phyloP scores from a whole-genome alignment of 176 grass and related monocot genomes.

The Secale cereale region DNA sequence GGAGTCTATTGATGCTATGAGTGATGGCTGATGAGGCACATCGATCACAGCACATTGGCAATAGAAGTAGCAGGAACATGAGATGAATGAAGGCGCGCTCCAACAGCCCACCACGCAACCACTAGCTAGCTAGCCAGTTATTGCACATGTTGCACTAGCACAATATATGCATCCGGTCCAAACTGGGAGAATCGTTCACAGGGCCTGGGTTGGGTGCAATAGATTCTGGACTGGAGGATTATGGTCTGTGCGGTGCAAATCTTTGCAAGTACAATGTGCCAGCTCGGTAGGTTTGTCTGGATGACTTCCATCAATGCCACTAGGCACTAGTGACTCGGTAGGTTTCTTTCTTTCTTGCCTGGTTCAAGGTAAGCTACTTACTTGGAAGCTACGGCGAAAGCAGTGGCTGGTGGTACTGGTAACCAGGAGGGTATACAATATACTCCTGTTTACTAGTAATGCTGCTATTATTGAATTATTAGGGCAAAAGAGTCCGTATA shows the following conservation, averaged over 20 bases:
- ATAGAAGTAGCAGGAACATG: constrained; percentile 10
- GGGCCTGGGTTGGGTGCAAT: not conserved
- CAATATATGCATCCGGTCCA: not conserved
- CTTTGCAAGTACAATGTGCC: constrained; percentile 29
- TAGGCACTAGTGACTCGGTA: too few relatives aligned
- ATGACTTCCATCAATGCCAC: constrained; percentile 26
- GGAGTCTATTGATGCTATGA: not conserved
- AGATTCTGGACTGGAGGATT: not conserved
- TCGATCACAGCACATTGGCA: not conserved
- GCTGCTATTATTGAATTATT: not conserved
- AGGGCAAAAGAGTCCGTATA: not conserved
- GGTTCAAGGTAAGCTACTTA: not conserved
- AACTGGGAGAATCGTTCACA: not conserved
- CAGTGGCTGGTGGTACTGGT: not conserved
- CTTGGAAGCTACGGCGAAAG: not conserved
- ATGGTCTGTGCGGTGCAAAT: constrained; percentile 5
- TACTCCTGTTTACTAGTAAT: not conserved
- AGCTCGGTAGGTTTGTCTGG: not conserved
- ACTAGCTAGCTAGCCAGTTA: constrained; percentile 35
- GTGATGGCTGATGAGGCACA: not conserved
- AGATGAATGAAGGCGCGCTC: constrained; percentile 12
- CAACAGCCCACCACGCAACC: constrained; percentile 39
- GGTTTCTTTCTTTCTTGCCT: not conserved
- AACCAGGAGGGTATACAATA: not conserved
- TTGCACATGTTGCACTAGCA: constrained; percentile 39